These are phyloP conservation scores for Trichoderma endophyticum DNA, from an alignment of 2,329 filamentous ascomycete genomes.

Conservation along the genomic window DNA sequence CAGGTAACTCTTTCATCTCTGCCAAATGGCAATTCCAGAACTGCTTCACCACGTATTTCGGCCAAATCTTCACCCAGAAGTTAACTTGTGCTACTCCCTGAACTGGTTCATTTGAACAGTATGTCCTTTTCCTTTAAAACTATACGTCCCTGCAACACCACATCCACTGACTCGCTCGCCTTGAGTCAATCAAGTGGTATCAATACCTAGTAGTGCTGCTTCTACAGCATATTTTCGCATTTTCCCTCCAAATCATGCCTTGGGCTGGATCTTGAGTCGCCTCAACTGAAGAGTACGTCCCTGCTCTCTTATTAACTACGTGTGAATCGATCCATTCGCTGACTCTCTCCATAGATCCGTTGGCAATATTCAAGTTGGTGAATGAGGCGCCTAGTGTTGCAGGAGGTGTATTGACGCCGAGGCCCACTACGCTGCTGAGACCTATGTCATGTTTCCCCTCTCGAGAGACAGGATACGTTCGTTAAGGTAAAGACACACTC, in stretches of 20 bases:
- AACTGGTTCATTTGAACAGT: background rate
- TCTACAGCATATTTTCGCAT: background rate
- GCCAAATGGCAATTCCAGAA: background rate
- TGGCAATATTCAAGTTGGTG: background rate
- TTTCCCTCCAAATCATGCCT: background rate
- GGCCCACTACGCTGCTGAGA: background rate
- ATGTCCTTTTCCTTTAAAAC: background rate
- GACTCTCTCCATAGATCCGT: background rate
- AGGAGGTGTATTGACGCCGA: background rate
- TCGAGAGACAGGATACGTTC: background rate
- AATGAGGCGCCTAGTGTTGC: background rate
- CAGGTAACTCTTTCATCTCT: background rate
- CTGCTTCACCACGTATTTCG: background rate
- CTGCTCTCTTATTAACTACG: background rate
- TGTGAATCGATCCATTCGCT: background rate
- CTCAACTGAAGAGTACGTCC: background rate
- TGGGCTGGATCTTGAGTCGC: background rate
- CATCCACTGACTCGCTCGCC: background rate
- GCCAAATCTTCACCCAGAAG: background rate
- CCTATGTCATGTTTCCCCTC: background rate
- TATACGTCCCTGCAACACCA: rapidly evolving
- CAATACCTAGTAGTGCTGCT: background rate
- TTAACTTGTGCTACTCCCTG: background rate
- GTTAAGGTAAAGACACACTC: background rate
- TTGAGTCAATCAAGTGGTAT: background rate